Percentiles rank a stretch among this genome's conserved stretches.
Conservation (phyloP, 177 flowering plant genomes). For the Vitis hybrid region DNA sequence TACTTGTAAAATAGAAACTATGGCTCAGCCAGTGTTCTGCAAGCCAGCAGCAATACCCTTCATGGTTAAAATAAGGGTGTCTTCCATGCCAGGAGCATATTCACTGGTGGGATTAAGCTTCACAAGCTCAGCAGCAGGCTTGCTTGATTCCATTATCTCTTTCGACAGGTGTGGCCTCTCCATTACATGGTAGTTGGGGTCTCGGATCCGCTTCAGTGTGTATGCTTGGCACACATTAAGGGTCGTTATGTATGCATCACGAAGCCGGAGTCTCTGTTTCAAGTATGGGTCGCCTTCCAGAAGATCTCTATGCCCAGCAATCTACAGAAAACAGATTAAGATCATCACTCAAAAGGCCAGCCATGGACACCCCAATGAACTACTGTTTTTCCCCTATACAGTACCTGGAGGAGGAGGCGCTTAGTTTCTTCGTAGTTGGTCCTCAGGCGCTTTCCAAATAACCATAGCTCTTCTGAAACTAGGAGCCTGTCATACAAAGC, state of each 20-base stretch:
- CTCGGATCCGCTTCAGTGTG: slow-evolving; percentile 37
- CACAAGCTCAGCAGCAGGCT: slow-evolving; percentile 39
- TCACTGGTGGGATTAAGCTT: slow-evolving; percentile 49
- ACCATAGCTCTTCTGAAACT: slow-evolving; percentile 29
- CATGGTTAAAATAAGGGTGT: slow-evolving; percentile 52
- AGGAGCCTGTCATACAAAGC: slow-evolving; percentile 41
- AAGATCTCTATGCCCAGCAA: slow-evolving; percentile 34
- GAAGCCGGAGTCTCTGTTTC: slow-evolving; percentile 38
- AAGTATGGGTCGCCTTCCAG: slow-evolving; percentile 45
- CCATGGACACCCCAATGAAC: too few species aligned
- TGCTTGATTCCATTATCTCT: slow-evolving; percentile 30
- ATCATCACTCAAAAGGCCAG: neutral
- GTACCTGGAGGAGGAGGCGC: slow-evolving; percentile 38
- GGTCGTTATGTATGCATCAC: slow-evolving; percentile 42
- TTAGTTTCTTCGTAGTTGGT: slow-evolving; percentile 33
- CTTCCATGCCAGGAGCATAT: slow-evolving; percentile 50
- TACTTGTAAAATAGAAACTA: too few species aligned
- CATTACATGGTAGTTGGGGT: slow-evolving; percentile 30
- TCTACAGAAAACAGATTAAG: slow-evolving; percentile 8
- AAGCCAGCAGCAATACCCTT: slow-evolving; percentile 56
- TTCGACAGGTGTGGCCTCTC: slow-evolving; percentile 35
- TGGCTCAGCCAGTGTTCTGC: slow-evolving; percentile 47
- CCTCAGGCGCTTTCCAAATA: slow-evolving; percentile 30
- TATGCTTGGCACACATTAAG: slow-evolving; percentile 42
- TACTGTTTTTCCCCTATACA: neutral